Evolutionary conservation across 2,329 filamentous ascomycete species (phyloP).

Genomic region (Penicillium sp.): DNA sequence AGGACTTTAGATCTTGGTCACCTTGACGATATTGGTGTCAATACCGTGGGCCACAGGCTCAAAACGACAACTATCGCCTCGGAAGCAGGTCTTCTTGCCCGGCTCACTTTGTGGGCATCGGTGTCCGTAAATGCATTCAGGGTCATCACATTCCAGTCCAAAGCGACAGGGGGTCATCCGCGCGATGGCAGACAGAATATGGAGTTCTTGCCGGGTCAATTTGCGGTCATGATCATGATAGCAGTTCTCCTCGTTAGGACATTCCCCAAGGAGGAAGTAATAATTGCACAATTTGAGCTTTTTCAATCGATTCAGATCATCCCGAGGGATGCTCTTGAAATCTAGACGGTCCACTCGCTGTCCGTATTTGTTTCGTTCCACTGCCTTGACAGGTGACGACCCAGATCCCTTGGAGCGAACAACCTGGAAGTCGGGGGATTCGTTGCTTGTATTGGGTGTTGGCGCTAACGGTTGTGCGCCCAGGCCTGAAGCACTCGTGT

Average conservation of each 20-base stretch:
- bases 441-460: slow-evolving; percentile 37
- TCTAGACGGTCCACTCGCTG: slow-evolving; percentile 59
- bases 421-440: slow-evolving; percentile 41
- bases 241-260: slow-evolving; percentile 56
- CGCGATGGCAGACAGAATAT: slow-evolving; percentile 59
- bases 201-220: slow-evolving; percentile 54
- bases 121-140: slow-evolving; percentile 65
- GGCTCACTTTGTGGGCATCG: slow-evolving; percentile 58
- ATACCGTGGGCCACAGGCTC: slow-evolving; percentile 58
- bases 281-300: slow-evolving; percentile 65
- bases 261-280: slow-evolving; percentile 60
- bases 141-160: slow-evolving; percentile 58
- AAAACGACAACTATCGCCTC: slow-evolving; percentile 61
- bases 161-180: slow-evolving; percentile 64
- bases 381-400: slow-evolving; percentile 32
- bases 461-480: slow-evolving; percentile 36
- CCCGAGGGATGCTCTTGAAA: slow-evolving; percentile 53
- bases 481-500: slow-evolving; percentile 39
- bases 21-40: slow-evolving; percentile 58
- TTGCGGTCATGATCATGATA: slow-evolving; percentile 56
- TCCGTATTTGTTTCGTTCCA: slow-evolving; percentile 59
- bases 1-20: slow-evolving; percentile 42
- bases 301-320: slow-evolving; percentile 61
- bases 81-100: slow-evolving; percentile 57
- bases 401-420: slow-evolving; percentile 37